Conservation (phyloP, 345 rosid genomes). For the Cardamine chenopodiifolia region DNA sequence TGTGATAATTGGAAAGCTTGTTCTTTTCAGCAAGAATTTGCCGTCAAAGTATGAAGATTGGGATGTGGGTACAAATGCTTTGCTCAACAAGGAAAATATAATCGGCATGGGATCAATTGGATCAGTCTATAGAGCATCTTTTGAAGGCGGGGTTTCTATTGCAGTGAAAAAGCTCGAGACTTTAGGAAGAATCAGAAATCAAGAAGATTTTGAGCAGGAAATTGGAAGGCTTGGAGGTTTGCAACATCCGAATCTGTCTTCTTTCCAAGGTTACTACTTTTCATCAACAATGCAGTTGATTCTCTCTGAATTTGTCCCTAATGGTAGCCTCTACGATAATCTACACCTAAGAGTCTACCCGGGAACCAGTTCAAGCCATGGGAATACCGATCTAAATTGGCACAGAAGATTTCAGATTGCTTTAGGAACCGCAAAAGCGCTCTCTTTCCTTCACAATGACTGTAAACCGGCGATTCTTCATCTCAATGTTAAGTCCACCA, state of each 20-base stretch:
- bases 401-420: constrained; percentile 86
- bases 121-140: constrained; percentile 73
- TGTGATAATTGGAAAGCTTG: constrained; percentile 85
- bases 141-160: constrained; percentile 87
- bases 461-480: constrained; percentile 87
- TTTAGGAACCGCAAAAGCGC: constrained; percentile 81
- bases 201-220: constrained; percentile 92
- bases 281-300: constrained; percentile 82
- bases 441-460: constrained; percentile 91
- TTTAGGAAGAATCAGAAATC: constrained; percentile 81
- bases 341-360: constrained; percentile 61
- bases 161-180: constrained; percentile 95
- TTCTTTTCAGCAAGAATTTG: constrained; percentile 87
- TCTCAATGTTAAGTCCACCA: constrained; percentile 85
- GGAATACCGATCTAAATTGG: constrained; percentile 72
- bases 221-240: constrained; percentile 77
- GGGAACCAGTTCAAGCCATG: constrained; percentile 66
- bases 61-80: constrained; percentile 89
- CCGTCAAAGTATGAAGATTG: constrained; percentile 97
- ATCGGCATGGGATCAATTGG: constrained; percentile 92
- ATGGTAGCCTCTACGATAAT: constrained; percentile 81
- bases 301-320: constrained; percentile 69
- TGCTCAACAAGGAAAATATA: constrained; percentile 85
- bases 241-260: constrained; percentile 69
- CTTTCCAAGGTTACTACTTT: constrained; percentile 91